phyloP scores from a whole-genome alignment of 192 early-diverging fungal species.

The Umbelopsis ramanniana region DNA sequence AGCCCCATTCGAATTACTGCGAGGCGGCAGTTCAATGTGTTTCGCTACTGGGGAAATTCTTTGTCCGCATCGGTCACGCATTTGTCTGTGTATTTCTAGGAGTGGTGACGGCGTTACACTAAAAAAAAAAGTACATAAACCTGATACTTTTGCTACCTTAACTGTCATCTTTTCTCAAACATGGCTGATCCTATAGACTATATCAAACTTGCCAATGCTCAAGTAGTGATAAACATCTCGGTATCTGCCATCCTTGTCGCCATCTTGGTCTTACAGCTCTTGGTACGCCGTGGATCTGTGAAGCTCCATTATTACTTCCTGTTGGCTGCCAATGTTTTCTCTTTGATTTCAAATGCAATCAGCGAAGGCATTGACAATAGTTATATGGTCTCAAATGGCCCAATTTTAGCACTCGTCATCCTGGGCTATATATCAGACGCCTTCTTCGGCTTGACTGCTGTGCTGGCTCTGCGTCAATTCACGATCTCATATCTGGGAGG shows the following conservation, averaged over 20 bases:
- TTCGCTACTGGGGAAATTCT: no score
- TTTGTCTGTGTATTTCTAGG: no score
- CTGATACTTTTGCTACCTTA: no score
- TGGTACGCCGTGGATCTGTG: not conserved
- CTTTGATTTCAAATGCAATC: not conserved
- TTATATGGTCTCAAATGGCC: not conserved
- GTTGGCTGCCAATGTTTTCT: not conserved
- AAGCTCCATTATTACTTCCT: not conserved
- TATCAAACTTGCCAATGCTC: not conserved
- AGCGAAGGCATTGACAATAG: not conserved
- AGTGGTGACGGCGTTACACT: no score
- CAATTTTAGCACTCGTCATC: not conserved
- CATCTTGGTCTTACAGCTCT: not conserved
- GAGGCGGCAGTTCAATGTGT: no score
- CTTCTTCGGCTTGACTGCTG: not conserved
- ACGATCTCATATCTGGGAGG: not conserved
- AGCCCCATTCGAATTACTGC: no score
- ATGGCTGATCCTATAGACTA: no score
- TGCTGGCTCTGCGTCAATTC: not conserved
- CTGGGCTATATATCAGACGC: not conserved
- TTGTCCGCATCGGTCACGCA: no score
- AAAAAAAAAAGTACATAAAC: no score
- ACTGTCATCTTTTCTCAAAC: no score
- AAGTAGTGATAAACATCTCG: not conserved
- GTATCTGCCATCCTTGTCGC: not conserved